phyloP scores from a whole-genome alignment of 2,329 filamentous ascomycete genomes.

The Scedosporium minutisporum region DNA sequence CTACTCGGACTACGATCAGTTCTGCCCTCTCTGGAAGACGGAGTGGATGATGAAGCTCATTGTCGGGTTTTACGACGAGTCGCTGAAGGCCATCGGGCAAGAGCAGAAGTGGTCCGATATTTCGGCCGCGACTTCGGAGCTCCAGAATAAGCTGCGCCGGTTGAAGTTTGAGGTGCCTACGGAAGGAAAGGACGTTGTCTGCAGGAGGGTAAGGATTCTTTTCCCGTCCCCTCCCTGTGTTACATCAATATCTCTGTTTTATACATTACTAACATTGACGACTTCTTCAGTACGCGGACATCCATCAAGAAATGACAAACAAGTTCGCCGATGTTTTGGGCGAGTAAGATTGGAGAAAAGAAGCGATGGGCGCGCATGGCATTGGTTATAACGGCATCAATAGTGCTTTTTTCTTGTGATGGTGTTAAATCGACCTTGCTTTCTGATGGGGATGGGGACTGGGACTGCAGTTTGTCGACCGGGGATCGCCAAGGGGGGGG shows the following conservation, averaged over 20 bases:
- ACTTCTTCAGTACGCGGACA: slow-evolving; percentile 67
- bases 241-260: background rate
- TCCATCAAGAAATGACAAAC: slow-evolving; percentile 87
- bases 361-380: background rate
- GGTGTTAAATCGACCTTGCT: background rate
- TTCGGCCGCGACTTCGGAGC: slow-evolving; percentile 76
- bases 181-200: slow-evolving; percentile 70
- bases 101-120: slow-evolving; percentile 91
- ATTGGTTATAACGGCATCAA: background rate
- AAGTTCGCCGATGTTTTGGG: slow-evolving; percentile 95
- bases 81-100: slow-evolving; percentile 87
- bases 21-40: slow-evolving; percentile 99
- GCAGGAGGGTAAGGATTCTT: slow-evolving; percentile 63
- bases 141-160: slow-evolving; percentile 74
- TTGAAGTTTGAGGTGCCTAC: slow-evolving; percentile 96
- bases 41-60: slow-evolving; percentile 99
- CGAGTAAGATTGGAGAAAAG: slow-evolving; percentile 50
- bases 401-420: background rate
- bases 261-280: background rate
- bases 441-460: background rate
- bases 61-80: slow-evolving; percentile 95
- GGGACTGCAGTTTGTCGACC: no score
- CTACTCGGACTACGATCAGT: slow-evolving; percentile 98
- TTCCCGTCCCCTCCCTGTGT: background rate
- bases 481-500: no score